Evolutionary conservation across 2,329 filamentous ascomycete species (phyloP), one percentile per base, ranked within the genome.

Genomic region (Orbilia brochopaga): DNA sequence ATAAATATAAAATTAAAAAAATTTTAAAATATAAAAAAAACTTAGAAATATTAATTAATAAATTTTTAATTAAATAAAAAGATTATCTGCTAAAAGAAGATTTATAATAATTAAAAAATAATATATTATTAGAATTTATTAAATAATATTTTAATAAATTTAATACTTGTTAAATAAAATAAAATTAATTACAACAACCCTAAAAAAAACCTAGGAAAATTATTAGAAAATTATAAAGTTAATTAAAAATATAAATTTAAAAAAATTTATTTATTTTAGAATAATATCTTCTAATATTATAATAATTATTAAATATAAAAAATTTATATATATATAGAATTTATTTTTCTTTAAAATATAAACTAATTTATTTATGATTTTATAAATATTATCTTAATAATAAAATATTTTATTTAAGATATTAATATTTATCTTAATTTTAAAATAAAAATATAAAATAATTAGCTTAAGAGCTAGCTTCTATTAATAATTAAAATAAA

Each of bases 181-280:
- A 42, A 35, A 21, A 37, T 6, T 15, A 2, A 35, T 35, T 21
- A 35, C 32, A 23, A 37, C 6, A 2, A 40, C 42, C 24, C 15
- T 21, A 32, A 32, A 32, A 27, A n/a, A 46, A 37, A 30, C 15
- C 27, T 17, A 52, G 19, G 27, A 32, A 60, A 35, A 35, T 37
- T 17, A 15, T 35, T 6, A 40, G 4, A 56, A 17, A 30, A 7
- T 37, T 40, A 46, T 30, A 11, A 35, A 56, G 44, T 24, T 56
- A 24, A 56, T n/a, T 30, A 46, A 53, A 37, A 35, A 37, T 32
- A 13, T 24, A 51, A 60, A 51, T 17, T 35, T 56, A 37, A 17
- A 32, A 15, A 32, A 37, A 35, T 35, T 30, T 48, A 23, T 48
- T 32, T 21, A 35, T 24, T 35, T 56, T 56, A n/a, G 32, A 35